phyloP scores from a whole-genome alignment of 306 rosid species.

The Trifolium dubium region DNA sequence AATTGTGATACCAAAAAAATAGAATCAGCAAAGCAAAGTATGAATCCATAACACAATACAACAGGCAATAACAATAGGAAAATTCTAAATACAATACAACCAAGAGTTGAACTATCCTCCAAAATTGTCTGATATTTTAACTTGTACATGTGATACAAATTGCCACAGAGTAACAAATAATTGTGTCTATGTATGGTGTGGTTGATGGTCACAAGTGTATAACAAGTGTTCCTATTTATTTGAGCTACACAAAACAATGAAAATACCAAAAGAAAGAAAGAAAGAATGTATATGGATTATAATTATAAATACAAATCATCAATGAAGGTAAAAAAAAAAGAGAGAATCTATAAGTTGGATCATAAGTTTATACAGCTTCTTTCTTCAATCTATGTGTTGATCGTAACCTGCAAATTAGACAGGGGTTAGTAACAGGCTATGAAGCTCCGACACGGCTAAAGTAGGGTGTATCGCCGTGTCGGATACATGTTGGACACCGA shows the following conservation, averaged over 20 bases:
- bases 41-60: no score
- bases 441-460: no score
- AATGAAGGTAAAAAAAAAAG: conserved; percentile 18
- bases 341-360: conserved; percentile 33
- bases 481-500: no score
- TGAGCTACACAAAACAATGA: conserved; percentile 35
- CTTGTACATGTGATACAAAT: conserved; percentile 20
- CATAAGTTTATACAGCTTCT: conserved; percentile 42
- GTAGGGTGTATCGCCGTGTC: no score
- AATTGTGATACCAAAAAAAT: no score
- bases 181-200: neutral
- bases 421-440: conserved; percentile 26
- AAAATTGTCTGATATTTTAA: neutral
- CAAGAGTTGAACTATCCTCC: no score
- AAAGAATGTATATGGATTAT: neutral
- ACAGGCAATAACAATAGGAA: no score
- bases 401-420: conserved; percentile 45
- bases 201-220: conserved; percentile 9
- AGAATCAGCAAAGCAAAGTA: no score
- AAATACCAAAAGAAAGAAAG: conserved; percentile 3
- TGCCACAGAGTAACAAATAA: conserved; percentile 34
- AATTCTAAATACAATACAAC: no score
- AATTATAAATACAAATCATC: neutral
- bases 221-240: conserved; percentile 1
- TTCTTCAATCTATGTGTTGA: conserved; percentile 36